Percentiles rank a stretch among this genome's conserved stretches.
Conservation (phyloP, 306 rosid species). For the Vigna unguiculata region DNA sequence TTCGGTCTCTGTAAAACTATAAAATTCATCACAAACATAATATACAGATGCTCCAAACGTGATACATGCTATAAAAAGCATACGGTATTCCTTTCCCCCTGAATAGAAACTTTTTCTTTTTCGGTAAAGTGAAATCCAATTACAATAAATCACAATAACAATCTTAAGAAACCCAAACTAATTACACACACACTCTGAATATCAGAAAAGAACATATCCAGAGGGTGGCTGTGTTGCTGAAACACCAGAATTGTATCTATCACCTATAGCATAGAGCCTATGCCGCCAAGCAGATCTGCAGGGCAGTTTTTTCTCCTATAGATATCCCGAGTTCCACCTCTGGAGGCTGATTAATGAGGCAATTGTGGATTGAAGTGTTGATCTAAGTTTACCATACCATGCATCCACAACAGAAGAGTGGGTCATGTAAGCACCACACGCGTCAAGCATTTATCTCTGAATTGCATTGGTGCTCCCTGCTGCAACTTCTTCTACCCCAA, state of each 20-base stretch:
- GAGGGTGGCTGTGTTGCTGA: constrained; percentile 41
- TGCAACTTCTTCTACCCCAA: constrained; percentile 97
- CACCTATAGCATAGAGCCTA: constrained; percentile 47
- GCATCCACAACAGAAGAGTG: constrained; percentile 27
- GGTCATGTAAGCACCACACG: constrained; percentile 30
- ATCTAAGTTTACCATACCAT: constrained; percentile 26
- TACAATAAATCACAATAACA: constrained; percentile 45
- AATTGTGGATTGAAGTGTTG: constrained; percentile 22
- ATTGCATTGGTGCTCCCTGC: constrained; percentile 96
- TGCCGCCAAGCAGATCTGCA: constrained; percentile 49
- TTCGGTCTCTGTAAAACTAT: constrained; percentile 35
- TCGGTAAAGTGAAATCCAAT: constrained; percentile 43
- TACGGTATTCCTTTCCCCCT: not conserved
- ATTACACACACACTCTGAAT: constrained; percentile 44
- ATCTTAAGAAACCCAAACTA: constrained; percentile 35
- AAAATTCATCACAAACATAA: constrained; percentile 34
- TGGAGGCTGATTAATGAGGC: constrained; percentile 33
- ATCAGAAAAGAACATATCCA: constrained; percentile 44
- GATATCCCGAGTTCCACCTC: constrained; percentile 16
- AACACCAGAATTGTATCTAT: constrained; percentile 41
- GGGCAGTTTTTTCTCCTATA: constrained; percentile 29
- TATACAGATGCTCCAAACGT: constrained; percentile 42
- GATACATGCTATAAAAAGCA: constrained; percentile 9
- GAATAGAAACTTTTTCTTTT: constrained; percentile 35
- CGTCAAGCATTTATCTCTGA: constrained; percentile 88